phyloP scores from a whole-genome alignment of 2,329 filamentous ascomycete species.

The Penicillium psychrosexuale region DNA sequence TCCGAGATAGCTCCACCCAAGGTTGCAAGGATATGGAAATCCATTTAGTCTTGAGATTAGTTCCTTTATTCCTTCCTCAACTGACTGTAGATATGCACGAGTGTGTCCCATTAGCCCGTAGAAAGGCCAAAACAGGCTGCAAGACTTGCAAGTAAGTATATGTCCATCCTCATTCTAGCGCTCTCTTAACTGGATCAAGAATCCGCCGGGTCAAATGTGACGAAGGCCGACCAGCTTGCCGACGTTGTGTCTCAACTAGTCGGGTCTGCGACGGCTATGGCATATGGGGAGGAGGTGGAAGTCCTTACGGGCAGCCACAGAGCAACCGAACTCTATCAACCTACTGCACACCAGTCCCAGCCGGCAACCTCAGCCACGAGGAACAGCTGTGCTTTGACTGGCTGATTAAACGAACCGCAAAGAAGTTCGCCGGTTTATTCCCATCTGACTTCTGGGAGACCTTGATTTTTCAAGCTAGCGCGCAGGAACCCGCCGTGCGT shows the following conservation, averaged over 20 bases:
- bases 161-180: background rate
- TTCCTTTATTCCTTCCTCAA: too few species aligned
- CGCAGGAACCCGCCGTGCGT: conserved; percentile 41
- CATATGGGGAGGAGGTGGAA: conserved; percentile 41
- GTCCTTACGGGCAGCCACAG: conserved; percentile 20
- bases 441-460: conserved; percentile 40
- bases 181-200: conserved; percentile 10
- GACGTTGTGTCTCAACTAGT: conserved; percentile 35
- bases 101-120: background rate
- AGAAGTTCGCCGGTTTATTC: conserved; percentile 39
- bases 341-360: conserved; percentile 13
- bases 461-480: conserved; percentile 40
- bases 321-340: conserved; percentile 14
- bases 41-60: background rate
- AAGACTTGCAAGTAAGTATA: conserved; percentile 32
- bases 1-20: background rate
- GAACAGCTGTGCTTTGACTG: conserved; percentile 30
- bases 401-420: conserved; percentile 24
- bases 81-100: conserved; percentile 31
- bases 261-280: conserved; percentile 45
- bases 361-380: conserved; percentile 16
- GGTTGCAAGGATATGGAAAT: background rate
- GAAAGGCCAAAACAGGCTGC: conserved; percentile 29
- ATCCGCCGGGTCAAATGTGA: conserved; percentile 38
- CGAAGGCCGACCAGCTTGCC: conserved; percentile 38